Conservation (phyloP, 108 stramenopile genomes). For the Schizochytrium sp. region DNA sequence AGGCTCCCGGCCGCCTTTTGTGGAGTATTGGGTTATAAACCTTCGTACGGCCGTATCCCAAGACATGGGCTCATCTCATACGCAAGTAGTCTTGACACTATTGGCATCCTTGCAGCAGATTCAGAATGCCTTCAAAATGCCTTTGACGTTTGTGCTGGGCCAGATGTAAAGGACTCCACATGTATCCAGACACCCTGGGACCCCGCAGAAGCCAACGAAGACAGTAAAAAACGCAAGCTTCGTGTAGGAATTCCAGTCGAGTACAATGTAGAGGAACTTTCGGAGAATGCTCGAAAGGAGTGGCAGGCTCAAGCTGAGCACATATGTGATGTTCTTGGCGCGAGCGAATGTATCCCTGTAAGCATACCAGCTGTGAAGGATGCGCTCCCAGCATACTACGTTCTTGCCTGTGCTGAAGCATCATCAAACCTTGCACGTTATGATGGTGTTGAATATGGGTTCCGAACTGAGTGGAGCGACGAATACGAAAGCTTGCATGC, state of each 20-base stretch:
- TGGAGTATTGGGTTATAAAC: conserved; percentile 93
- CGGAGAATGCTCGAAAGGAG: conserved; percentile 51
- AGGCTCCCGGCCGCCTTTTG: conserved; percentile 95
- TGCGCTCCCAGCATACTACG: conserved; percentile 91
- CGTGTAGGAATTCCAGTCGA: conserved; percentile 85
- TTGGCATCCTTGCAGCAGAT: conserved; percentile 84
- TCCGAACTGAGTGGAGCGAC: conserved; percentile 62
- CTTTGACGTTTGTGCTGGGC: conserved; percentile 51
- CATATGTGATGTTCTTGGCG: background rate
- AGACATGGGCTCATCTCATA: conserved; percentile 94
- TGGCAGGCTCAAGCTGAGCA: conserved; percentile 31
- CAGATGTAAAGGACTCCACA: conserved; percentile 66
- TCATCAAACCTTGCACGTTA: conserved; percentile 94
- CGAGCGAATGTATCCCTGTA: conserved; percentile 35
- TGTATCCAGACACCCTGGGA: background rate
- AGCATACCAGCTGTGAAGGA: conserved; percentile 56
- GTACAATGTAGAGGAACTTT: conserved; percentile 83
- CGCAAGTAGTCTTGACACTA: conserved; percentile 91
- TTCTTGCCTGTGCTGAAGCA: conserved; percentile 94
- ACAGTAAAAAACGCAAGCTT: conserved; percentile 64
- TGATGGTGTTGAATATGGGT: conserved; percentile 93
- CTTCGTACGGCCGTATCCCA: conserved; percentile 88
- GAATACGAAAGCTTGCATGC: background rate
- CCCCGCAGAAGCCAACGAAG: too few relatives aligned
- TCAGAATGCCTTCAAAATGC: conserved; percentile 57